phyloP scores from a whole-genome alignment of 306 rosid species.

The Quercus variabilis region DNA sequence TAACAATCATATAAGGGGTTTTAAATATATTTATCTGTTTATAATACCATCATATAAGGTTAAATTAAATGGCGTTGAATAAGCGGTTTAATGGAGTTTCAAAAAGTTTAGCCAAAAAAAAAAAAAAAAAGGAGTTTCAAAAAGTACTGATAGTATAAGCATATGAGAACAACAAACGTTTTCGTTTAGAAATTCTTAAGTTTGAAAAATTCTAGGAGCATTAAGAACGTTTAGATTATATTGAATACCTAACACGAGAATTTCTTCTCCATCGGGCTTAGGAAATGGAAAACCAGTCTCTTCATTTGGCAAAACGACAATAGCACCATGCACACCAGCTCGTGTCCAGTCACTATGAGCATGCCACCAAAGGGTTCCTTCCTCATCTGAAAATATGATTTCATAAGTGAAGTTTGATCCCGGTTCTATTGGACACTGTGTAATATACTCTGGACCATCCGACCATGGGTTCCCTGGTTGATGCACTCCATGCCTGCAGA shows the following conservation, averaged over 20 bases:
- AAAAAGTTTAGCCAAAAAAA: no score
- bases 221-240: no score
- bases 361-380: constrained; percentile 51
- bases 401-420: constrained; percentile 30
- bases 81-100: no score
- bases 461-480: constrained; percentile 44
- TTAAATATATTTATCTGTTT: no score
- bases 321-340: constrained; percentile 33
- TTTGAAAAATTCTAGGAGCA: no score
- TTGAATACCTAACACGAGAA: constrained; percentile 19
- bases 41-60: no score
- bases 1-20: no score
- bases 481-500: constrained; percentile 35
- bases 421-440: constrained; percentile 32
- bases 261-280: constrained; percentile 18
- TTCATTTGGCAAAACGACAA: constrained; percentile 4
- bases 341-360: constrained; percentile 43
- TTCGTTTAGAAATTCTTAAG: no score
- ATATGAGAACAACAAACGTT: no score
- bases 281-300: constrained; percentile 23
- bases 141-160: no score
- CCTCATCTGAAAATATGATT: constrained; percentile 26
- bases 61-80: no score
- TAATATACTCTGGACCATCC: constrained; percentile 40
- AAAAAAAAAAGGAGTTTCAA: no score